These are phyloP conservation scores for Betula pendula DNA, from an alignment of 306 rosid genomes.

Conservation along the genomic window DNA sequence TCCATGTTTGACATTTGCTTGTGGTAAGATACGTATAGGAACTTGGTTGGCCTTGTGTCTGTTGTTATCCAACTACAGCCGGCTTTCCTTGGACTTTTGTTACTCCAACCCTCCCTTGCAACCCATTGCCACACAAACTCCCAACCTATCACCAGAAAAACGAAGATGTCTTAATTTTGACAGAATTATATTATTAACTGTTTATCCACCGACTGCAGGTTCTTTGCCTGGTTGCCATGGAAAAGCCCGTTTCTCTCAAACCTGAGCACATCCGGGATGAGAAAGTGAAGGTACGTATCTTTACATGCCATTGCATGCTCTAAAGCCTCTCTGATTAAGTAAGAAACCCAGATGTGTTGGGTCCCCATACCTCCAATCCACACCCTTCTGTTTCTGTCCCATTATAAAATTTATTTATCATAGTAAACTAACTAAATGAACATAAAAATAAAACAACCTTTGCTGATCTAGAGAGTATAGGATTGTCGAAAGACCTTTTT, in stretches of 20 bases:
- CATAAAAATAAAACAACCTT: not conserved
- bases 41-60: slow-evolving; percentile 23
- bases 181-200: not conserved
- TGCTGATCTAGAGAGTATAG: not conserved
- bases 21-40: slow-evolving; percentile 22
- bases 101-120: slow-evolving; percentile 1
- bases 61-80: slow-evolving; percentile 5
- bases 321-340: slow-evolving; percentile 5
- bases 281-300: slow-evolving; percentile 88
- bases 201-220: slow-evolving; percentile 54
- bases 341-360: slow-evolving; percentile 4
- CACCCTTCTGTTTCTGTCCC: not conserved
- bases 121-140: not conserved
- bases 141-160: not conserved
- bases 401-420: not conserved
- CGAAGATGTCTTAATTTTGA: not conserved
- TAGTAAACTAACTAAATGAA: not conserved
- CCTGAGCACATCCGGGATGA: slow-evolving; percentile 97
- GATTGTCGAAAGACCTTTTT: not conserved
- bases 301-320: slow-evolving; percentile 9
- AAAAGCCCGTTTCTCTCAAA: slow-evolving; percentile 86
- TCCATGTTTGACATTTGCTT: slow-evolving; percentile 10
- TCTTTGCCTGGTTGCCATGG: slow-evolving; percentile 96
- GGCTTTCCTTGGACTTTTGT: slow-evolving; percentile 13
- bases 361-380: not conserved